Conservation (phyloP, 1,139 yeast species). For the Protomyces inundatus region DNA sequence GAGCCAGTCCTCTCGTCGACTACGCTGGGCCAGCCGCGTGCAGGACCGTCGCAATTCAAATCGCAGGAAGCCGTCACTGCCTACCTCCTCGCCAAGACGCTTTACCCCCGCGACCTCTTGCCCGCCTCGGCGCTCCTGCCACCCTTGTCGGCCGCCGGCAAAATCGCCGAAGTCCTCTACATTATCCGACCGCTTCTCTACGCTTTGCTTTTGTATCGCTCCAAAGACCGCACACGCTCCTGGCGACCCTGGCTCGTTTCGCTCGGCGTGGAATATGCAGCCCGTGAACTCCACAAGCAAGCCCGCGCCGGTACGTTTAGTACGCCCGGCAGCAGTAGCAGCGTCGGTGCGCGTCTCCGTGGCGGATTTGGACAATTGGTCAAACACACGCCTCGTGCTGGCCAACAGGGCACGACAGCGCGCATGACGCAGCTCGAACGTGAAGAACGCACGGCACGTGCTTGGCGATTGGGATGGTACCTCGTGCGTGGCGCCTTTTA, state of each 20-base stretch:
- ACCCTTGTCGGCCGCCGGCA: slow-evolving; percentile 34
- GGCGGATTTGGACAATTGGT: not conserved
- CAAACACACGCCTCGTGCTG: slow-evolving; percentile 29
- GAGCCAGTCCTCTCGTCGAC: not conserved
- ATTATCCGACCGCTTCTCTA: slow-evolving; percentile 42
- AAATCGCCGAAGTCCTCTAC: slow-evolving; percentile 39
- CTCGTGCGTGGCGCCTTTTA: slow-evolving; percentile 42
- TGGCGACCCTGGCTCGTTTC: slow-evolving; percentile 46
- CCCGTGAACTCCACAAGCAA: slow-evolving; percentile 35
- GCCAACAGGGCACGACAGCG: slow-evolving; percentile 28
- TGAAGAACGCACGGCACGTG: slow-evolving; percentile 38
- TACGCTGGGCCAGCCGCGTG: slow-evolving; percentile 30
- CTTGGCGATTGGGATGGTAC: slow-evolving; percentile 42
- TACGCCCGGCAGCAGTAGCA: slow-evolving; percentile 16
- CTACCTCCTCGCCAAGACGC: slow-evolving; percentile 36
- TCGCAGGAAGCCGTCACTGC: slow-evolving; percentile 34
- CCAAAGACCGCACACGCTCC: slow-evolving; percentile 12
- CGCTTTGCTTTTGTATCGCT: slow-evolving; percentile 36
- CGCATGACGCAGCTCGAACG: slow-evolving; percentile 39
- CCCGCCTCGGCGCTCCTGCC: slow-evolving; percentile 39
- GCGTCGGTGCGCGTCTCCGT: not conserved
- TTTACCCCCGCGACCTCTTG: slow-evolving; percentile 40
- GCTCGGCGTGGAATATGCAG: slow-evolving; percentile 38
- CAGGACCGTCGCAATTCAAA: slow-evolving; percentile 37
- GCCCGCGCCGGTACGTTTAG: slow-evolving; percentile 21